Evolutionary conservation across 805 yeast genomes (phyloP), one percentile per base, ranked within the genome.

Genomic region (Myxozyma neotropica): DNA sequence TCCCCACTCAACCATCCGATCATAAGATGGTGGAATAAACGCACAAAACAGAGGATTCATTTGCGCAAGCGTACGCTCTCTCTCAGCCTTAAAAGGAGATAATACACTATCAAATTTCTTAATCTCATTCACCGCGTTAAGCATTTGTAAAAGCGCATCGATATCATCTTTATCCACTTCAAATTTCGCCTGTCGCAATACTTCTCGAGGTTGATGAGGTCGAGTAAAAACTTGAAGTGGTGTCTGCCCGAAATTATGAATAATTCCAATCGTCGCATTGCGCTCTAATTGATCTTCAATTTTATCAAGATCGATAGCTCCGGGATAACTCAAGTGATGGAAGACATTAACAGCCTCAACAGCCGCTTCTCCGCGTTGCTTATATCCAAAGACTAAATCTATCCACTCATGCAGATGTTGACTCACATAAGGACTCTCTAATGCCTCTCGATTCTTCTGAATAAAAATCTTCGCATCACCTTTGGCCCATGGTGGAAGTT

Each of bases 191-290:
- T 35, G 61, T 29, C 61, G 53, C 4, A 58, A n/a, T 0, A 73
- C 72, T 1, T 76, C 81, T 55, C 79, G 77, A 26, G 69, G 63
- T 0, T 87, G 86, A 71, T 90, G 96, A 0, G 91, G 86, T 53
- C 80, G 80, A 17, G 74, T 76, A 67, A 91, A 89, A 10, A 91
- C 74, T 66, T 87, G 88, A 50, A 81, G 69, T 1, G 97, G 97
- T 0, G 96, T 90, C 70, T 90, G 97, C 0, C 97, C 97, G 77
- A 90, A 90, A 72, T 90, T 90, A 70, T 91, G 94, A 53, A 90
- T 90, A 67, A 88, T 87, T 1, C 96, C 92, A 23, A 89, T 87
- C 2, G 87, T 79, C 0, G 96, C 93, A 39, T 84, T 77, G 64
- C 85, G 80, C 72, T 90, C 96, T 61, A 81, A 78, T 38, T 84